Evolutionary conservation across 805 yeast species (phyloP).

Genomic region (Spathaspora arborariae): DNA sequence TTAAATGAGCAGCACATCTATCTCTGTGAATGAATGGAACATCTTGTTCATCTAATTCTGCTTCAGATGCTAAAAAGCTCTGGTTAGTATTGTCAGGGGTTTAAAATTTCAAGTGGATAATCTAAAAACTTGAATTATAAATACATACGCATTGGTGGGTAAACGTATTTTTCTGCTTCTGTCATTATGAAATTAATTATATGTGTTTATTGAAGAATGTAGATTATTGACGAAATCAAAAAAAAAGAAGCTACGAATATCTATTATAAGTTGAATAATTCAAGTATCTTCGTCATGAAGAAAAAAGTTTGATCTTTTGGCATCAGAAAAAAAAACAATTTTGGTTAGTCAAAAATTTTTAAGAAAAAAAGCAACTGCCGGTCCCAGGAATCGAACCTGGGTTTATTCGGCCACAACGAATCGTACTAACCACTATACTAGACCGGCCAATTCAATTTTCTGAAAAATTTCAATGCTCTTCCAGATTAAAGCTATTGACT

Average conservation of each 20-base stretch:
- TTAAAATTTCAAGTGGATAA: neutral
- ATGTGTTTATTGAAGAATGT: constrained; percentile 1
- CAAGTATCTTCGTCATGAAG: neutral
- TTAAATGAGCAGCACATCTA: constrained; percentile 41
- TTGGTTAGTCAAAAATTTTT: neutral
- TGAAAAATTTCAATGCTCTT: neutral
- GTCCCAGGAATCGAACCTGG: constrained; percentile 52
- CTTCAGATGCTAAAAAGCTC: constrained; percentile 14
- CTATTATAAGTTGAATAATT: neutral
- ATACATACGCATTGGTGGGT: constrained; percentile 18
- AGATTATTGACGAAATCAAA: neutral
- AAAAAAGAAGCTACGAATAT: neutral
- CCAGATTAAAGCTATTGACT: no score
- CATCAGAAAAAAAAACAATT: neutral
- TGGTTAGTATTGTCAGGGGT: constrained; percentile 6
- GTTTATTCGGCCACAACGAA: constrained; percentile 49
- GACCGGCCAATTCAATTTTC: constrained; percentile 30
- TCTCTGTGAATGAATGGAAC: constrained; percentile 44
- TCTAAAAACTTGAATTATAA: neutral
- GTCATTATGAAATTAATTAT: constrained; percentile 6
- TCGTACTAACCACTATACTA: constrained; percentile 49
- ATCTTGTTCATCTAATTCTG: constrained; percentile 37
- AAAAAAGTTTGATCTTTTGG: neutral
- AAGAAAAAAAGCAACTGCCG: constrained; percentile 27
- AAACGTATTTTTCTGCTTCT: constrained; percentile 14